phyloP scores from a whole-genome alignment of 2,329 filamentous ascomycete genomes.

The Hypomyces rosellus region DNA sequence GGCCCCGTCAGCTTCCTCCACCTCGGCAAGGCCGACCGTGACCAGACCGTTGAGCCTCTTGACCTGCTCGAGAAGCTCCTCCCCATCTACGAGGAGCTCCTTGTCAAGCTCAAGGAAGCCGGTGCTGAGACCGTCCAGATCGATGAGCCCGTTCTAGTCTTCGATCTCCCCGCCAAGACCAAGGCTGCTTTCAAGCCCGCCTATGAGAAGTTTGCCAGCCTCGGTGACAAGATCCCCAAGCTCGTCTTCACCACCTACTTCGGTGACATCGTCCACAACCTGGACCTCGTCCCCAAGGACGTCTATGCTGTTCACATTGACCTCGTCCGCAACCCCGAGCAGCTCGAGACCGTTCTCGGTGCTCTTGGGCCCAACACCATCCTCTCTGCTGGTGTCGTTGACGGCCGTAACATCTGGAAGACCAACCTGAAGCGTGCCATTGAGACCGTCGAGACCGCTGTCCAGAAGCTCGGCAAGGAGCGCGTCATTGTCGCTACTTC shows the following conservation, averaged over 20 bases:
- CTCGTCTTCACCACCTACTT: conserved; percentile 96
- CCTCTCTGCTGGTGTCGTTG: conserved; percentile 92
- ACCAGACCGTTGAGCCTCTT: conserved; percentile 87
- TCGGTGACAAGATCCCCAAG: conserved; percentile 77
- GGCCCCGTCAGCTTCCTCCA: conserved; percentile 96
- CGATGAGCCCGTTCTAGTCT: conserved; percentile 94
- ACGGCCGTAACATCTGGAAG: conserved; percentile 99
- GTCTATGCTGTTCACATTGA: conserved; percentile 88
- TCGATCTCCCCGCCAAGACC: conserved; percentile 81
- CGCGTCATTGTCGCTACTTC: conserved; percentile 96
- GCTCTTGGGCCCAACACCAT: conserved; percentile 83
- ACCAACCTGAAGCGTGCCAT: conserved; percentile 97
- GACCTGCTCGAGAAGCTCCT: conserved; percentile 88
- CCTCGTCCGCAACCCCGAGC: conserved; percentile 96
- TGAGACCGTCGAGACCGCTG: conserved; percentile 78
- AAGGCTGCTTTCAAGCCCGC: conserved; percentile 98
- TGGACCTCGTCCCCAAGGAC: conserved; percentile 75
- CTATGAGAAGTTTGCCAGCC: conserved; percentile 78
- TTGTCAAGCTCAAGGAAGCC: conserved; percentile 88
- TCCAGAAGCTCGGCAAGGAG: conserved; percentile 95
- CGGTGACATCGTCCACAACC: conserved; percentile 98
- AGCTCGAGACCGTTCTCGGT: conserved; percentile 77
- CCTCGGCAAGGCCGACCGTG: conserved; percentile 97
- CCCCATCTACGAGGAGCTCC: conserved; percentile 89
- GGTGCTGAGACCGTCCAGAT: conserved; percentile 97